phyloP scores from a whole-genome alignment of 352 stramenopile genomes.

The Pythium brassicae region DNA sequence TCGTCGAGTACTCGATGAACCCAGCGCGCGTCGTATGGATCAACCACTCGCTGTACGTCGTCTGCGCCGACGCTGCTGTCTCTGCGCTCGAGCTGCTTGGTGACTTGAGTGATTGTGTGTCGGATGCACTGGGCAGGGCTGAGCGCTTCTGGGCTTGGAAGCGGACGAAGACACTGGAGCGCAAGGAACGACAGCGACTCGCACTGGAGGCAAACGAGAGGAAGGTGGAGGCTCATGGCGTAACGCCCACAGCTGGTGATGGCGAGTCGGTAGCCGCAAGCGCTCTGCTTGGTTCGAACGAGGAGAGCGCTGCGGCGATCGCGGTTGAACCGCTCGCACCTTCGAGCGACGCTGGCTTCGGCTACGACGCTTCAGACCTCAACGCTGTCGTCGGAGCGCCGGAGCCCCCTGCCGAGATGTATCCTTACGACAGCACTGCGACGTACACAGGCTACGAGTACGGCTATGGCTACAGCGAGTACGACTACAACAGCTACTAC shows the following conservation, averaged over 20 bases:
- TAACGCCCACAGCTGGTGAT: background rate
- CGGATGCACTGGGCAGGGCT: slow-evolving; percentile 17
- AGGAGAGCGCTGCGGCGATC: background rate
- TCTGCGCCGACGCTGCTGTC: background rate
- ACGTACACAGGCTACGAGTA: slow-evolving; percentile 25
- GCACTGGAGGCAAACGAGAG: slow-evolving; percentile 17
- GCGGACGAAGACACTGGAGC: slow-evolving; percentile 23
- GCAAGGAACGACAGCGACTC: slow-evolving; percentile 14
- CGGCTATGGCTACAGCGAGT: slow-evolving; percentile 16
- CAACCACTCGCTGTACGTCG: slow-evolving; percentile 56
- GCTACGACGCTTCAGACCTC: background rate
- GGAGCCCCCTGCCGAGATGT: slow-evolving; percentile 15
- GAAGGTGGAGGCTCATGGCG: slow-evolving; percentile 1
- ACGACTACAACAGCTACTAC: slow-evolving; percentile 11
- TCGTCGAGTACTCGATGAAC: slow-evolving; percentile 70
- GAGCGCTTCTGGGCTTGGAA: slow-evolving; percentile 53
- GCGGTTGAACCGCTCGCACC: background rate
- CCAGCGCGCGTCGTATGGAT: slow-evolving; percentile 58
- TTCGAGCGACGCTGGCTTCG: background rate
- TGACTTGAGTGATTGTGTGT: slow-evolving; percentile 1
- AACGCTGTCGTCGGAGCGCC: slow-evolving; percentile 5
- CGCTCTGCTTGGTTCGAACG: background rate
- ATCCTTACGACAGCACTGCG: background rate
- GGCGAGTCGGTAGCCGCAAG: background rate
- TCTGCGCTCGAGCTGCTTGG: background rate